Conservation (phyloP, 306 rosid species). For the Fagus crenata region DNA sequence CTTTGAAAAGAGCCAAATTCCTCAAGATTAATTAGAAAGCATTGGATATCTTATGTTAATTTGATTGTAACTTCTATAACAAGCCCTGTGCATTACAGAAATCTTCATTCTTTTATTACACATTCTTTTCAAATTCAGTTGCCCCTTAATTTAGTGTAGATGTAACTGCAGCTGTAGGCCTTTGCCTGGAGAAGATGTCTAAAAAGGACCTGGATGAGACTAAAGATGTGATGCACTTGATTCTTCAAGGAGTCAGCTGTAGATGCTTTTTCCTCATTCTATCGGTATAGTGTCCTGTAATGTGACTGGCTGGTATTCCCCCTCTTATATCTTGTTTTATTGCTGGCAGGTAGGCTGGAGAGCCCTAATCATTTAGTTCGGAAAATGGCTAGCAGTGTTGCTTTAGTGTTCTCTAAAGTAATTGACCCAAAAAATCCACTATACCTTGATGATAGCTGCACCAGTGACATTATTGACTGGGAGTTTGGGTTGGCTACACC, state of each 20-base stretch:
- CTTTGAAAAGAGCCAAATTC: too few species aligned
- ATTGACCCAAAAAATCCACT: conserved; percentile 92
- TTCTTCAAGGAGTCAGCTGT: conserved; percentile 98
- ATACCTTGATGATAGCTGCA: conserved; percentile 82
- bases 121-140: conserved; percentile 25
- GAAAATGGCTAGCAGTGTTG: conserved; percentile 83
- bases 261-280: conserved; percentile 37
- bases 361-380: conserved; percentile 76
- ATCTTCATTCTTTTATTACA: neutral
- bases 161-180: conserved; percentile 88
- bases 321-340: conserved; percentile 31
- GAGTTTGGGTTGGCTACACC: conserved; percentile 56
- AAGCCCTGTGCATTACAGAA: conserved; percentile 5
- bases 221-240: conserved; percentile 69
- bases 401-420: conserved; percentile 81
- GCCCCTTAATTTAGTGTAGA: conserved; percentile 59
- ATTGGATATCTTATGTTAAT: neutral
- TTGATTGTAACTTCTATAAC: neutral
- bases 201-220: conserved; percentile 72
- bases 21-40: neutral
- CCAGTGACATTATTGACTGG: conserved; percentile 75
- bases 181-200: conserved; percentile 71
- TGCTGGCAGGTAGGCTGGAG: conserved; percentile 88
- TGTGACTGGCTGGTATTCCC: conserved; percentile 22
- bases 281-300: conserved; percentile 21